Evolutionary conservation across 1,284 basidiomycete species (phyloP), one percentile per base, ranked within the genome.

Genomic region (Ceratobasidium sp.): DNA sequence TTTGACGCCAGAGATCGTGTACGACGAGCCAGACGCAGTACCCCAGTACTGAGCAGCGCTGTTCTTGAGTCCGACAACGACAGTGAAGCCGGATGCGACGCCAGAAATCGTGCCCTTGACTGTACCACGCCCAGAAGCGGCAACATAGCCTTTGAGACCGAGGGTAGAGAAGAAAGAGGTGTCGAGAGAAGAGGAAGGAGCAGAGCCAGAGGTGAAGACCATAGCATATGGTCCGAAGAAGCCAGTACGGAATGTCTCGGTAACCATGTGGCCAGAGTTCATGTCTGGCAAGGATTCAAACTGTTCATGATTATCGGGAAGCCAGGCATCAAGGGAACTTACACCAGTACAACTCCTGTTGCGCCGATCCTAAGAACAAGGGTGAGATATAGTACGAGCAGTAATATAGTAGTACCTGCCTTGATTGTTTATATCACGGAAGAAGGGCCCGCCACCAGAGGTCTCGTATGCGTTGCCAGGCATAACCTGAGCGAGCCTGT

Each of bases 1-100:
- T 76, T 87, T 87, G 84, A 88, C 86, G 75, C 83, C 79, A n/a
- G 84, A 85, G 39, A 85, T 84, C 8, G 83, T 85, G 82, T 86
- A 88, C 39, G 83, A 82, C 47, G 86, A 86, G 64, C 85, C 85
- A 76, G 82, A 80, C 4, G 83, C 81, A 23, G 83, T 71, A 17
- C 64, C 69, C 87, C 86, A 88, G 79, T 87, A 88, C 78, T 87
- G 86, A 15, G 86, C 85, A 20, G 82, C 85, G 15, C 84, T 82
- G 78, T 86, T 87, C 84, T 86, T 81, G 1, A 61, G 33, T 3
- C 78, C 87, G 86, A 17, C 85, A 84, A 79, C 69, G 33, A 86
- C 84, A 39, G 84, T 80, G 61, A 81, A 80, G 15, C 84, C 85
- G 54, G 85, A 84, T 6, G 86, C 83, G 10, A 84, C 85, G 3